Evolutionary conservation across 1,139 yeast genomes (phyloP).

Genomic region (Lodderomyces parapsilosis): DNA sequence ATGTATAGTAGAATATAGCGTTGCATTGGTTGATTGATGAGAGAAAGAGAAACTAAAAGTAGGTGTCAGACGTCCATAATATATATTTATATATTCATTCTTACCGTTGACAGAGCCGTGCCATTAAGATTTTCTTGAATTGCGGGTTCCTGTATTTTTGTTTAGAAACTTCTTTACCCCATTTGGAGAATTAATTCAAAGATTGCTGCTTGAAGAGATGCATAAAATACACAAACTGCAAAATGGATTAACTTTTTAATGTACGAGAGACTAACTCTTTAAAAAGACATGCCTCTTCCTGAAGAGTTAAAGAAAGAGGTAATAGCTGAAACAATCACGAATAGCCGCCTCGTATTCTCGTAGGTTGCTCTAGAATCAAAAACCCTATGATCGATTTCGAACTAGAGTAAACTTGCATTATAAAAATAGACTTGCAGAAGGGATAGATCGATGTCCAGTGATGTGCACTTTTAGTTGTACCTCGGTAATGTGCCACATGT

Average conservation of each 20-base stretch:
- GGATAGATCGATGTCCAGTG: no score
- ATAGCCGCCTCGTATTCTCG: background rate
- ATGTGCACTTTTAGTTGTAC: background rate
- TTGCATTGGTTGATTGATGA: background rate
- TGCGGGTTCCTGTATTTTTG: background rate
- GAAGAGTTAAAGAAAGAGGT: no score
- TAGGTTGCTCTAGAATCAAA: background rate
- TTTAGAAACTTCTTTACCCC: background rate
- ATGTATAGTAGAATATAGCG: constrained; percentile 1
- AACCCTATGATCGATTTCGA: no score
- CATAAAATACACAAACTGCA: background rate
- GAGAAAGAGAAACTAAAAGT: background rate
- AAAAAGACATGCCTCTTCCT: no score
- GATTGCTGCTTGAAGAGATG: background rate
- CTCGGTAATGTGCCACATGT: background rate
- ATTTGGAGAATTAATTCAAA: background rate
- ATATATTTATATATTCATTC: background rate
- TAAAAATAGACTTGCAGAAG: no score
- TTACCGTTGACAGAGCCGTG: background rate
- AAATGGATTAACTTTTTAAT: background rate
- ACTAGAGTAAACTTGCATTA: no score
- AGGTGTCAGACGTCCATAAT: background rate
- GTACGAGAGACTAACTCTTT: no score
- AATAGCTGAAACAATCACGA: background rate
- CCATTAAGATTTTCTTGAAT: background rate